Base-by-base conservation (phyloP, 805 yeast species). In the Sporopachydermia lactativora region DNA sequence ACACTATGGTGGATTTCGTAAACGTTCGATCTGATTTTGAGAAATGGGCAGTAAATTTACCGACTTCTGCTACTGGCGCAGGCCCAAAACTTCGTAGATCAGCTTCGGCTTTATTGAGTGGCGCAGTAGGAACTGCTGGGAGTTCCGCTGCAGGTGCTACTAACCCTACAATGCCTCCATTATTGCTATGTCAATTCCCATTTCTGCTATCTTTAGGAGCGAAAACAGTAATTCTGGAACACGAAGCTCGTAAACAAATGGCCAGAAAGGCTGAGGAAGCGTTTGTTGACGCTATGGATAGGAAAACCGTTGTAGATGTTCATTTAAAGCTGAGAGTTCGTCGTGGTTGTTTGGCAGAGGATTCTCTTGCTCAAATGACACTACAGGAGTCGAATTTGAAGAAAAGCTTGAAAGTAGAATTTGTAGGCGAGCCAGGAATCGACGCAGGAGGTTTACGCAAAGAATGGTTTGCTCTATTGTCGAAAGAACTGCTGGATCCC, bases 401-500 rank as follows among this genome's bases (percentile, higher is more conserved):
- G 49, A 86, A 88, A 52, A 71, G 84, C 1, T 58, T 89, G 19
- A 70, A 75, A 45, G 79, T 92, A 5, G 88, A 82, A 50, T 89
- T 92, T 55, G 61, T 79, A 3, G 77, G 77, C 44, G 98, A 89
- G 53, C 94, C 88, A 0, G 98, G 97, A 0, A 72, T 89, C 16
- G 98, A 89, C 61, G 96, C 86, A 1, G 97, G 98, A 2, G 98
- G 98, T 0, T 66, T 89, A 43, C 75, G 80, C 50, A 88, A 86
- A 52, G 98, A 89, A 52, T 89, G 98, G 98, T 88, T 92, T 57
- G 64, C 75, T 38, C 59, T 88, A 34, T 61, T 92, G 34, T 76
- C 82, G 1, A 72, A 71, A 43, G 78, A 79, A 17, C 56, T 89
- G 2, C 81, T 88, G 53, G 71, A 70, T 50, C 81, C 86, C 2